These are phyloP conservation scores for Pichia deserticola DNA, from an alignment of 805 yeast genomes.

Conservation along the genomic window DNA sequence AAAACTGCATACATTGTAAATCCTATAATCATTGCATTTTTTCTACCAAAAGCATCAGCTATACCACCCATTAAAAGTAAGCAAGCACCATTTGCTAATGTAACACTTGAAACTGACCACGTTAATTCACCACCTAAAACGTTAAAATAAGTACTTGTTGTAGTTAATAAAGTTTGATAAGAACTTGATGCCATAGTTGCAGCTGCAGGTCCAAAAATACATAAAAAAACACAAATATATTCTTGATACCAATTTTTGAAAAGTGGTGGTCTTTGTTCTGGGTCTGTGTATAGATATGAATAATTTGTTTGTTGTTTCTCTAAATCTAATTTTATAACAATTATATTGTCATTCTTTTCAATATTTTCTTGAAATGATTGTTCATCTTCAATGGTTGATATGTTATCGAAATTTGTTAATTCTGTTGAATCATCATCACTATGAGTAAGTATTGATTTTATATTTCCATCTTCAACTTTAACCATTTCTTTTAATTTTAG, in stretches of 20 bases:
- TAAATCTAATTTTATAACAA: not conserved
- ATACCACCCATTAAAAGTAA: conserved; percentile 38
- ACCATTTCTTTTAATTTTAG: no score
- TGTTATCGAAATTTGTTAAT: no score
- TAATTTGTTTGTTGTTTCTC: not conserved
- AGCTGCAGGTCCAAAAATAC: conserved; percentile 35
- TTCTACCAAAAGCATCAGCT: conserved; percentile 41
- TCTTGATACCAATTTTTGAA: conserved; percentile 31
- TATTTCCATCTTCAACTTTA: no score
- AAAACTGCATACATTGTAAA: conserved; percentile 27
- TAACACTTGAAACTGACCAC: conserved; percentile 36
- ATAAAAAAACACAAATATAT: conserved; percentile 24
- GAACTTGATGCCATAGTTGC: conserved; percentile 31
- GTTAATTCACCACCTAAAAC: conserved; percentile 36
- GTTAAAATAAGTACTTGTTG: conserved; percentile 29
- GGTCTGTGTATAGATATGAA: not conserved
- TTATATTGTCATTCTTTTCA: not conserved
- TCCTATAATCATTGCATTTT: conserved; percentile 30
- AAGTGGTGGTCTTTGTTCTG: conserved; percentile 11
- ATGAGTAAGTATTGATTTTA: no score
- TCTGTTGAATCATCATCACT: no score
- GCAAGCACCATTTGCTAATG: conserved; percentile 37
- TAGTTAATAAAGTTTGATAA: conserved; percentile 30
- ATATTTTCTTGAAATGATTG: not conserved
- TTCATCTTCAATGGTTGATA: no score